Percentiles rank a stretch among this genome's conserved stretches.
Evolutionary conservation across 352 stramenopile genomes (phyloP).

Genomic region (Phytopythium boreale): DNA sequence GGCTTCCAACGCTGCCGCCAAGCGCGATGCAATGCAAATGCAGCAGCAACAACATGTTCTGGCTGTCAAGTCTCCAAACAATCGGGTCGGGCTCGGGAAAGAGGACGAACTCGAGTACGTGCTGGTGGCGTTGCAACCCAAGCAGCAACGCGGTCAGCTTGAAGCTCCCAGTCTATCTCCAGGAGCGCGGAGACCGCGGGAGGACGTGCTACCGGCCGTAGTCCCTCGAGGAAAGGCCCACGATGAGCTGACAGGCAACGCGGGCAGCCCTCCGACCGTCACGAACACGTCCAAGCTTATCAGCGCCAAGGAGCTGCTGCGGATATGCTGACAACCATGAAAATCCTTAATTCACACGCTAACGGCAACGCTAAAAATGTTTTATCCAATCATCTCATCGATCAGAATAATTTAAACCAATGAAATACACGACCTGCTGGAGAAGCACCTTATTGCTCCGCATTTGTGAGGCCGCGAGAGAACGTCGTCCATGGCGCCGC

Average conservation of each 20-base stretch:
- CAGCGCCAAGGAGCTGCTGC: constrained; percentile 36
- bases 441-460: neutral
- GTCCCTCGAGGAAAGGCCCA: neutral
- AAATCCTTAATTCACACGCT: neutral
- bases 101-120: constrained; percentile 8
- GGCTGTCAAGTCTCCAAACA: neutral
- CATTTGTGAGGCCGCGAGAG: neutral
- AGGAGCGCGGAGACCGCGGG: constrained; percentile 7
- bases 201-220: constrained; percentile 10
- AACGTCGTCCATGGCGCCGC: too few species aligned
- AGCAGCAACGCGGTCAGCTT: constrained; percentile 3
- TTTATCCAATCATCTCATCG: constrained; percentile 12
- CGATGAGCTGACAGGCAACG: neutral
- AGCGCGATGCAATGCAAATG: neutral
- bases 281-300: constrained; percentile 42
- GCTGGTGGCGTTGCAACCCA: constrained; percentile 8
- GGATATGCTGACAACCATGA: constrained; percentile 8
- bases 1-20: constrained; percentile 10
- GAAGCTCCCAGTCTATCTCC: constrained; percentile 5
- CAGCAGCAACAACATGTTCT: neutral
- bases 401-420: constrained; percentile 17
- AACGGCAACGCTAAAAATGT: constrained; percentile 9
- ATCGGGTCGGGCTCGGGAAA: neutral
- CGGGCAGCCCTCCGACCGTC: constrained; percentile 23
- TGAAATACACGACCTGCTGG: constrained; percentile 1